phyloP scores from a whole-genome alignment of 2,329 filamentous ascomycete genomes.

The Aaosphaeria arxii region DNA sequence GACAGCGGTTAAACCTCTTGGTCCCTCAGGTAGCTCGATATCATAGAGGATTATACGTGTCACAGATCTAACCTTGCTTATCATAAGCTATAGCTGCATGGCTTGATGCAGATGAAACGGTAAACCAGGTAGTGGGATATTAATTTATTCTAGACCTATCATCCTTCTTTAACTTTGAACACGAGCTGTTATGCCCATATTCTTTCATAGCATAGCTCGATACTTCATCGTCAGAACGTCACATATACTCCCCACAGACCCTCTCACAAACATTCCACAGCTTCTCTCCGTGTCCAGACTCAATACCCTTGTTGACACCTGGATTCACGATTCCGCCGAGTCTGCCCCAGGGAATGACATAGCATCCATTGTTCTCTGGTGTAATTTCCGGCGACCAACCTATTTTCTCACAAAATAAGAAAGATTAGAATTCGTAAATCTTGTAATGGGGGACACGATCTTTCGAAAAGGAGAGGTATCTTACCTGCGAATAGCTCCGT shows the following conservation, averaged over 20 bases:
- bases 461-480: not conserved
- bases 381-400: slow-evolving; percentile 42
- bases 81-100: too few relatives aligned
- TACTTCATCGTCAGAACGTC: not conserved
- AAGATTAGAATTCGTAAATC: not conserved
- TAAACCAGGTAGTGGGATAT: too few relatives aligned
- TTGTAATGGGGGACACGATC: not conserved
- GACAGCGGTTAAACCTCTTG: too few relatives aligned
- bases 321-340: slow-evolving; percentile 17
- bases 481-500: slow-evolving; percentile 45
- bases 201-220: not conserved
- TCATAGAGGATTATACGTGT: too few relatives aligned
- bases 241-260: slow-evolving; percentile 21
- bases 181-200: not conserved
- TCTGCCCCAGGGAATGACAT: slow-evolving; percentile 29
- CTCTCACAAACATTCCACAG: slow-evolving; percentile 44
- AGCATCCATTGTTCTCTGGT: slow-evolving; percentile 27
- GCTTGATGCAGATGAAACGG: too few relatives aligned
- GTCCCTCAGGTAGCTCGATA: too few relatives aligned
- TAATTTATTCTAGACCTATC: too few relatives aligned
- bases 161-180: too few relatives aligned
- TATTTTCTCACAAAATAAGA: slow-evolving; percentile 12
- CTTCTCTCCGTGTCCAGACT: slow-evolving; percentile 26
- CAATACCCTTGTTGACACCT: slow-evolving; percentile 17
- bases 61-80: too few relatives aligned